Conservation (phyloP, 768 basidiomycete genomes). For the Lepiota brunneoincarnata region DNA sequence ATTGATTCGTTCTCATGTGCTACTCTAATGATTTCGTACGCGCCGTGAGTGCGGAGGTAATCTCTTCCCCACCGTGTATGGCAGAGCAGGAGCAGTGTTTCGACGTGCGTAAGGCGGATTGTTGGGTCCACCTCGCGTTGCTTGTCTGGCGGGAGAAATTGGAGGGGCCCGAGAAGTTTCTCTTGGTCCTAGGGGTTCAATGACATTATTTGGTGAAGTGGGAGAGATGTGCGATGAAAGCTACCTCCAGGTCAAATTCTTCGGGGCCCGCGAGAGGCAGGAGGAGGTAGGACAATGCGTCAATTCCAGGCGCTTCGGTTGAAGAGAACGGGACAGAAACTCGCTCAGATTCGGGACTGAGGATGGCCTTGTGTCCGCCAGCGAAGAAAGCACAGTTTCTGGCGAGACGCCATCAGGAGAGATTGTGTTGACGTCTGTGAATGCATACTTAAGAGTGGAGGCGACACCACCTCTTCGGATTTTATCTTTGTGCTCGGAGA, state of each 20-base stretch:
- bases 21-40: constrained; percentile 81
- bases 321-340: constrained; percentile 59
- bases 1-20: constrained; percentile 77
- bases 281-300: constrained; percentile 80
- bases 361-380: constrained; percentile 65
- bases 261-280: constrained; percentile 93
- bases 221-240: constrained; percentile 11
- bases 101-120: constrained; percentile 81
- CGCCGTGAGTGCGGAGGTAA: constrained; percentile 72
- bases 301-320: constrained; percentile 69
- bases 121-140: constrained; percentile 74
- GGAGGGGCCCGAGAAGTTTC: constrained; percentile 75
- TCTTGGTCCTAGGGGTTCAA: constrained; percentile 70
- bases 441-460: constrained; percentile 78
- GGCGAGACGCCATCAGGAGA: constrained; percentile 13
- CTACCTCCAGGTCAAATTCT: constrained; percentile 88
- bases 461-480: constrained; percentile 88
- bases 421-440: background rate
- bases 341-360: constrained; percentile 58
- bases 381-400: constrained; percentile 81
- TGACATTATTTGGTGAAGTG: background rate
- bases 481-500: constrained; percentile 86
- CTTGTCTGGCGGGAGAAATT: constrained; percentile 87
- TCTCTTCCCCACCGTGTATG: constrained; percentile 90
- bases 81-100: constrained; percentile 84